Evolutionary conservation across 2,329 filamentous ascomycete species (phyloP), one percentile per base, ranked within the genome.

Genomic region (Aspergillus cejpii): DNA sequence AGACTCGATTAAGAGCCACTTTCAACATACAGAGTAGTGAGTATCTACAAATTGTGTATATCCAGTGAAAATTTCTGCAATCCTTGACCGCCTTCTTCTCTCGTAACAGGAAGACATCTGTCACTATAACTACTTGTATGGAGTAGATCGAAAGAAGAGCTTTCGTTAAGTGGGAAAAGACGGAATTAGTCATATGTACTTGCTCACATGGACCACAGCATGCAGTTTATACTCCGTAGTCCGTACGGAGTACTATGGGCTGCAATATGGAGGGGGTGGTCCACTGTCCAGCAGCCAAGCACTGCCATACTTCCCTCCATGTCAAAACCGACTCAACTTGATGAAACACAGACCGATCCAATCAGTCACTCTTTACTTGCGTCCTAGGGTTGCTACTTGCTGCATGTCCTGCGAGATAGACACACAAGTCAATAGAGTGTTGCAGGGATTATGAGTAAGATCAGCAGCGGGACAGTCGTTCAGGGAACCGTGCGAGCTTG

Each of bases 401-500:
- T 19, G 17, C 17, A 19, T 5, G 8, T 19, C 15, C 10, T 34
- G 11, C 23, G 23, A 8, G 31, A 19, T 15, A 15, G 14, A 12
- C n/a, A n/a, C n/a, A 8, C 11, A 14, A 31, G n/a, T 38, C 21
- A 14, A 36, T 27, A 46, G 39, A 28, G 6, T 17, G 29, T 39
- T 33, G 43, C 49, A 44, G 28, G 38, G 41, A 46, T 43, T 29
- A 39, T 39, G 17, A 10, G 11, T 36, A 43, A 34, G 42, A 45
- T 50, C 34, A 45, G 37, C 36, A 28, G 10, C 27, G 17, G 34
- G 37, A 33, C 44, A 45, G 42, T 45, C 45, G 41, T 41, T 42
- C 44, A 44, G 34, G 31, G 36, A 34, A 37, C 46, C 21, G 41
- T 49, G 49, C 47, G 33, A 43, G 27, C 43, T 40, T 45, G 36